Evolutionary conservation across 2,329 filamentous ascomycete genomes (phyloP).

Genomic region (Curvularia eragrostidis): DNA sequence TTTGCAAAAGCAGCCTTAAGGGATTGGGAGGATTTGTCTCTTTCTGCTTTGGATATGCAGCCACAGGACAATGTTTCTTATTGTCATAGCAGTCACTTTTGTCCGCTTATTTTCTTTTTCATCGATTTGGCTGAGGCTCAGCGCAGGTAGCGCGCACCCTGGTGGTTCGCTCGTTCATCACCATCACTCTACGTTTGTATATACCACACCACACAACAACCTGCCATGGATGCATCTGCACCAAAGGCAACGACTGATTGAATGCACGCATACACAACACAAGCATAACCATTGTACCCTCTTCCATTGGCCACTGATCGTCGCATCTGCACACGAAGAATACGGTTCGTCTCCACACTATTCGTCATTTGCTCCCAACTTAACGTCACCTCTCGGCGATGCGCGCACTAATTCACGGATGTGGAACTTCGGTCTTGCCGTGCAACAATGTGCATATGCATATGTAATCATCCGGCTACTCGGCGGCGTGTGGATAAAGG

Average conservation of each 20-base stretch:
- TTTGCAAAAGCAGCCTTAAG: neutral
- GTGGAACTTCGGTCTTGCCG: neutral
- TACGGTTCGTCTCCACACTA: neutral
- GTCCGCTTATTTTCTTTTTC: neutral
- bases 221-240: neutral
- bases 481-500: conserved; percentile 10
- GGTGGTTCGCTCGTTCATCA: conserved; percentile 10
- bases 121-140: neutral
- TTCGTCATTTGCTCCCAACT: neutral
- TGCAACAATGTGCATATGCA: too few relatives aligned
- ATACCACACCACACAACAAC: conserved; percentile 11
- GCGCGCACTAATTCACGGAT: neutral
- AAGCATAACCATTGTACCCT: conserved; percentile 5
- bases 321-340: too few relatives aligned
- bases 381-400: neutral
- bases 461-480: neutral
- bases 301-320: neutral
- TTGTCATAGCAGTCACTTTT: conserved; percentile 1
- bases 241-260: conserved; percentile 5
- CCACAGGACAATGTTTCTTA: conserved; percentile 1
- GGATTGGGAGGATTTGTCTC: neutral
- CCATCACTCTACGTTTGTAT: conserved; percentile 7
- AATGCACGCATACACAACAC: conserved; percentile 7
- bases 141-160: conserved; percentile 9
- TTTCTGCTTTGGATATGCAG: conserved; percentile 5